phyloP scores from a whole-genome alignment of 1,284 basidiomycete genomes.

The Boletus mariae region DNA sequence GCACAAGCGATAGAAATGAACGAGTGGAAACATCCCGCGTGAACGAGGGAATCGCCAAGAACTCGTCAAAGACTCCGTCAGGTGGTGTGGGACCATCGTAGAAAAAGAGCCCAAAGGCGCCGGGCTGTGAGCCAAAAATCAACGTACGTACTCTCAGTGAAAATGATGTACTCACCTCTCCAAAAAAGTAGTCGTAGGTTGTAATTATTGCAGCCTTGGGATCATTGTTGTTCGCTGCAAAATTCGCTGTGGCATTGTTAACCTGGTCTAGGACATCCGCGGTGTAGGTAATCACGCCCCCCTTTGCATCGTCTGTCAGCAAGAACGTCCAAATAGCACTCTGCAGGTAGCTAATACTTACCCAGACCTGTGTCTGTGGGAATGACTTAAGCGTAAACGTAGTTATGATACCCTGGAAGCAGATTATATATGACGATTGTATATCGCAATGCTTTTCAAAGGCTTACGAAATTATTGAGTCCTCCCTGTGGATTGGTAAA shows the following conservation, averaged over 20 bases:
- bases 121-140: conserved; percentile 25
- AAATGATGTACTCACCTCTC: background rate
- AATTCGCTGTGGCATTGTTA: conserved; percentile 1
- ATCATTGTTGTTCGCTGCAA: conserved; percentile 40
- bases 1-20: conserved; percentile 31
- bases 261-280: conserved; percentile 24
- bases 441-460: background rate
- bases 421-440: background rate
- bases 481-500: conserved; percentile 40
- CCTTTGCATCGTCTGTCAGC: conserved; percentile 35
- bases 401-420: conserved; percentile 53
- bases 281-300: conserved; percentile 45
- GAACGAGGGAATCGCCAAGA: conserved; percentile 33
- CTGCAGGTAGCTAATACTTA: conserved; percentile 23
- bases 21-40: conserved; percentile 32
- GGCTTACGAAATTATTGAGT: conserved; percentile 55
- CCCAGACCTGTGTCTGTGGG: conserved; percentile 56
- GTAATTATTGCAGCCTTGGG: conserved; percentile 52
- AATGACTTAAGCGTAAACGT: conserved; percentile 52
- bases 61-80: conserved; percentile 45
- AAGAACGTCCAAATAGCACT: background rate
- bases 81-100: conserved; percentile 51
- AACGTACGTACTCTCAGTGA: background rate
- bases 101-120: conserved; percentile 40
- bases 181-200: conserved; percentile 39